Base-by-base conservation (phyloP, 352 stramenopile genomes). In the Phytophthora parvispora region DNA sequence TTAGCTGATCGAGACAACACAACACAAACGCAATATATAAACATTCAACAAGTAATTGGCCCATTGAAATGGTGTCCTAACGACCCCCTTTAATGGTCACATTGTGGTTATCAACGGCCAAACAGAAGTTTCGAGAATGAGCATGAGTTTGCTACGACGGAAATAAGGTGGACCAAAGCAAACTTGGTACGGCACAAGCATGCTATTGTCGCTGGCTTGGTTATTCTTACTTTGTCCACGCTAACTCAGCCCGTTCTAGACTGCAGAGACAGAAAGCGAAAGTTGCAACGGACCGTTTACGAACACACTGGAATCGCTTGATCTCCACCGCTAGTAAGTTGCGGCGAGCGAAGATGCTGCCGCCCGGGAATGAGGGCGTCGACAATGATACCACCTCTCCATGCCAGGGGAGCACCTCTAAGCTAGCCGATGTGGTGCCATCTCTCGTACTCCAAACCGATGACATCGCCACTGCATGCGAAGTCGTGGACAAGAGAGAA, bases 401-500 rank as follows among this genome's bases (percentile, higher is more conserved):
- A 20, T 24, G 6, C 22, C 24, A 54, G 12, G n/a, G 20, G 5
- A 31, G 15, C n/a, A 4, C 18, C 9, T 16, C 20, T 4, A n/a
- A 42, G 27, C 18, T 10, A 12, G 15, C 27, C 9, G 50, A 42
- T 38, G 27, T 42, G 51, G 51, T 58, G 6, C 16, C 42, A 13
- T 45, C 57, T 3, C 22, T 63, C 2, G 31, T 69, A 43, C 13
- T 32, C 4, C 28, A 56, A 57, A 66, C 63, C 1, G 63, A 71
- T 28, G 55, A 66, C 38, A 29, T 70, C 31, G 16, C n/a, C n/a
- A n/a, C 16, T 34, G 16, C 43, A 50, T 45, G 38, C 6, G 38
- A n/a, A 45, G 18, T 45, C 38, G 16, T 22, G 18, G 6, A 45
- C 16, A 18, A 45, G 22, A 38, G 16, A 8, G 3, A 28, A 6